Evolutionary conservation across 345 rosid species (phyloP), one percentile per base, ranked within the genome.

Genomic region (Eutrema heterophyllum): DNA sequence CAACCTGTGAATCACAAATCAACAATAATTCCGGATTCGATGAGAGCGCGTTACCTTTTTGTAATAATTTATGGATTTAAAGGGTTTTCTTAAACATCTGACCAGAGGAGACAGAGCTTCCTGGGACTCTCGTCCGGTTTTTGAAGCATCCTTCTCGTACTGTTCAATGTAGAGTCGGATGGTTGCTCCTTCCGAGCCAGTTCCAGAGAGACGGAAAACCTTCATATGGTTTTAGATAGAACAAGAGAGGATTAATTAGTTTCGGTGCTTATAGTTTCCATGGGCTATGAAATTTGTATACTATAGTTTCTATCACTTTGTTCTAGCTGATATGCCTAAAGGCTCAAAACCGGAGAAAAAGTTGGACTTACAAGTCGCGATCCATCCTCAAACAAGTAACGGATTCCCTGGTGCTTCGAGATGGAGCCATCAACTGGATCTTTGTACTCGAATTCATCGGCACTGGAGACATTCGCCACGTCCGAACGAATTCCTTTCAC

Each of bases 101-200:
- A 96, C 98, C 78, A 92, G 88, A 60, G 98, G 98, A 81, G 89
- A 86, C 70, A 96, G 84, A 21, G 98, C 98, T 55, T 87, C 99
- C 46, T 85, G 86, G 16, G 99, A 90, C 35, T 88, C 97, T 80
- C 99, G 83, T 21, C 98, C 97, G 18, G 39, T 92, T 84, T 92
- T 90, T 6, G 92, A 86, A 50, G 98, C 70, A 84, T 96, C 95
- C 83, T 92, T 92, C 85, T 92, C 97, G 27, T 92, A 96, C 72
- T 92, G 98, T 80, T 96, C 99, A 36, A 96, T 90, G 82, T 96
- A 96, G 30, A 96, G 95, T 12, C 98, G 83, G 85, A 96, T 90
- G 5, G 99, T 92, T 72, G 97, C 99, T 72, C 99, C 99, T 83
- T 85, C 98, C 35, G 99, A 96, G 35, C 99, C 99, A 11, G 98